phyloP scores from a whole-genome alignment of 108 stramenopile genomes.

The Schizochytrium sp. region DNA sequence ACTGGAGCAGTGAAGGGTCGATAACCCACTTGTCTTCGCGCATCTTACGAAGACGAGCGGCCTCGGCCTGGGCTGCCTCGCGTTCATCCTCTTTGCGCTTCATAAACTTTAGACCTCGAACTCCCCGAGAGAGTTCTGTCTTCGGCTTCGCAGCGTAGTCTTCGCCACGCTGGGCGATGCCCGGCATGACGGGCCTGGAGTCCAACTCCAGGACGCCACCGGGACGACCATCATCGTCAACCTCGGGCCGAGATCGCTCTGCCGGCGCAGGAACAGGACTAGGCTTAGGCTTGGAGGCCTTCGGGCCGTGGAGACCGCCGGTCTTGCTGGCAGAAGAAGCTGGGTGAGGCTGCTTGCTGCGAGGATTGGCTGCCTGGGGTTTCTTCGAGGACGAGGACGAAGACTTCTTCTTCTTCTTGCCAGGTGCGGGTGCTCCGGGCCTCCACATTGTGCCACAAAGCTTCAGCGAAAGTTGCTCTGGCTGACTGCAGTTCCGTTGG shows the following conservation, averaged over 20 bases:
- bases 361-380: no score
- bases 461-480: not conserved
- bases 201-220: not conserved
- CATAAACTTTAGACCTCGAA: not conserved
- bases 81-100: constrained; percentile 20
- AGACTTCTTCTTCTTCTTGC: constrained; percentile 32
- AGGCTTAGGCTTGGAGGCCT: no score
- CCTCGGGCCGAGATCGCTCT: no score
- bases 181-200: constrained; percentile 39
- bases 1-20: not conserved
- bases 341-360: no score
- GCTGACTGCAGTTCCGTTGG: no score
- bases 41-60: not conserved
- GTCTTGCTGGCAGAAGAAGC: no score
- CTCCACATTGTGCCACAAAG: not conserved
- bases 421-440: constrained; percentile 34
- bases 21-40: constrained; percentile 47
- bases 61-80: not conserved
- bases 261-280: no score
- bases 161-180: not conserved
- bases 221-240: not conserved
- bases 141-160: not conserved
- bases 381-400: no score
- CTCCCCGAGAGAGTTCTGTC: not conserved
- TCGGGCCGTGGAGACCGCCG: no score